Evolutionary conservation across 441 rosid species (phyloP).

Genomic region (Mallotus japonicus): DNA sequence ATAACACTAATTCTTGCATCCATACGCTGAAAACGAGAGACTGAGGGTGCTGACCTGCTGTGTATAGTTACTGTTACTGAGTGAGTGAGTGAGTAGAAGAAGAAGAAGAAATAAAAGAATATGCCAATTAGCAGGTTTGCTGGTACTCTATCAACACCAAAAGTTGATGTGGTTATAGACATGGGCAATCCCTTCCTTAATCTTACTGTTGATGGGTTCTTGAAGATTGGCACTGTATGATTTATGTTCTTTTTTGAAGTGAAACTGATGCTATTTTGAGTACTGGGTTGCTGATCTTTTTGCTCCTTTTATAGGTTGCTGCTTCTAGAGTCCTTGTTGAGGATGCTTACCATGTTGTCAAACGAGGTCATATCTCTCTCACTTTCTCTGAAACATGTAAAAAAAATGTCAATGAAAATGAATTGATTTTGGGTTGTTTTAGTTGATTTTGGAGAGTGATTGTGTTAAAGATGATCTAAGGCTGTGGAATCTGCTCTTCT

Average conservation of each 20-base stretch:
- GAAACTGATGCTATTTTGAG: neutral
- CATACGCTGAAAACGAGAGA: neutral
- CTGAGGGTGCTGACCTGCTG: constrained; percentile 19
- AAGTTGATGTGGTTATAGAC: constrained; percentile 56
- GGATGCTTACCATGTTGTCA: constrained; percentile 53
- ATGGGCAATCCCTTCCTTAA: constrained; percentile 70
- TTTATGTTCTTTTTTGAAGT: neutral
- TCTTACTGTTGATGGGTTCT: constrained; percentile 64
- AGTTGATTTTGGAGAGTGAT: too few species aligned
- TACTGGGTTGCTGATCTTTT: neutral
- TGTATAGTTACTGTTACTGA: constrained; percentile 26
- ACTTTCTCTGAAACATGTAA: too few species aligned
- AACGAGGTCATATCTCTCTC: constrained; percentile 40
- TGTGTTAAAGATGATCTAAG: neutral
- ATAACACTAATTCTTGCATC: too few species aligned
- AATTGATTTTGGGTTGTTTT: neutral
- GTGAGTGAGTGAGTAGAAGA: constrained; percentile 11
- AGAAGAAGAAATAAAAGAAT: too few species aligned
- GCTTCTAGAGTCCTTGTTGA: constrained; percentile 56
- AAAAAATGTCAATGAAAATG: neutral
- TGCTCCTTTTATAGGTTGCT: constrained; percentile 50
- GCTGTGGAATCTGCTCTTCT: neutral
- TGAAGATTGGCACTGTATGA: constrained; percentile 67
- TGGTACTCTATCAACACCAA: constrained; percentile 52
- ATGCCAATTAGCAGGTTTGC: constrained; percentile 55